Evolutionary conservation across 2,329 filamentous ascomycete species (phyloP), one percentile per base, ranked within the genome.

Genomic region (Mariannaea elegans): DNA sequence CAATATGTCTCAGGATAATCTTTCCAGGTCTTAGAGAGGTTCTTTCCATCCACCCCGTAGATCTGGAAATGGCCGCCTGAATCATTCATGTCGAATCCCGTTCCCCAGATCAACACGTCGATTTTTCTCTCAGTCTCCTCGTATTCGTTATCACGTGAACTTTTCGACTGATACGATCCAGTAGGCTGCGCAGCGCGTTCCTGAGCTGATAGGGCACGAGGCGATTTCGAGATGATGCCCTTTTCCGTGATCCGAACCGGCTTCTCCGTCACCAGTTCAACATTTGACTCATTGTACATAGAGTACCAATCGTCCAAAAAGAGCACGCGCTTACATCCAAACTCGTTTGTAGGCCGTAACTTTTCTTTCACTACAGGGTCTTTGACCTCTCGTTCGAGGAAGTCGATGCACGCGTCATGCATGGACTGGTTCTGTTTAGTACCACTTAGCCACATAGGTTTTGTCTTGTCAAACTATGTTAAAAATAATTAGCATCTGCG

Each of bases 251-350:
- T 47, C 12, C 18, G 21, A 14, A 56, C 7, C 2, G 42, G 52
- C 31, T 56, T 56, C 10, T 56, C 52, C 12, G 52, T 56, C 18
- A 48, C 41, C 16, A 56, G 23, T 21, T 31, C 52, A 4, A 56
- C 52, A 32, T 56, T 56, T 41, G n/a, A 12, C 24, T 56, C 34
- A 42, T 56, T 48, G 16, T 24, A 56, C 42, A 56, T 39, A 3
- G 44, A 45, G 24, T 56, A 56, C 52, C 52, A 56, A 23, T 56
- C 23, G 14, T 56, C 44, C 13, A 55, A 44, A 14, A 47, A 56
- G 2, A 47, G 9, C 8, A 45, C 39, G 13, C 52, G 31, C 24
- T 56, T 56, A 39, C 52, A 56, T 13, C 52, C 52, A 16, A 56
- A 56, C 9, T 47, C 42, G 18, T 41, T 13, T 3, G 27, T 27